Conservation (phyloP, 352 stramenopile species). For the Aphanomyces euteiches region DNA sequence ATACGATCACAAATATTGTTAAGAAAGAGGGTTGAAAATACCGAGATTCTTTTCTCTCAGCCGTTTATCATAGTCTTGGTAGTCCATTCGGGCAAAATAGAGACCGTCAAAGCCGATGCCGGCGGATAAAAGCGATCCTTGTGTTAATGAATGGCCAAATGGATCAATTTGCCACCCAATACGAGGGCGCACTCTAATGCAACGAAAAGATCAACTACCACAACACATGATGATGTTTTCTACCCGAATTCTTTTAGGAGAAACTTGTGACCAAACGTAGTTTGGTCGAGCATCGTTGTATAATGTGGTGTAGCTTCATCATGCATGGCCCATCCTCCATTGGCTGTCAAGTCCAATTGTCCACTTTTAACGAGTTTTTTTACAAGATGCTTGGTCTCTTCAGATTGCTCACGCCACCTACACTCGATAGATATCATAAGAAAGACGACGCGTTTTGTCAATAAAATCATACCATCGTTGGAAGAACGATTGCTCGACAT, state of each 20-base stretch:
- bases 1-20: constrained; percentile 86
- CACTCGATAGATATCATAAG: background rate
- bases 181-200: constrained; percentile 74
- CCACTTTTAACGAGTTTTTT: constrained; percentile 87
- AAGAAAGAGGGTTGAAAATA: background rate
- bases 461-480: constrained; percentile 73
- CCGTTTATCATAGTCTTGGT: constrained; percentile 92
- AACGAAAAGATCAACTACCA: background rate
- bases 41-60: constrained; percentile 72
- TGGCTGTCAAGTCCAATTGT: constrained; percentile 91
- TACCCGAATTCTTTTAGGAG: constrained; percentile 89
- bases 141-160: constrained; percentile 91
- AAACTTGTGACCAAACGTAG: constrained; percentile 94
- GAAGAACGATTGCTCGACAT: constrained; percentile 95
- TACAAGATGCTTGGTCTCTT: constrained; percentile 63
- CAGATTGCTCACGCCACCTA: constrained; percentile 82
- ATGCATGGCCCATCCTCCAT: constrained; percentile 98
- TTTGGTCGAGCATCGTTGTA: constrained; percentile 98
- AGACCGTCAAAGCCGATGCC: constrained; percentile 95
- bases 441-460: background rate
- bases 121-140: constrained; percentile 88
- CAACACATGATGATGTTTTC: background rate
- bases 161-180: constrained; percentile 98
- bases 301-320: constrained; percentile 97
- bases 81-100: constrained; percentile 98